Evolutionary conservation across 2,329 filamentous ascomycete genomes (phyloP).

Genomic region (Dactylonectria estremocensis): DNA sequence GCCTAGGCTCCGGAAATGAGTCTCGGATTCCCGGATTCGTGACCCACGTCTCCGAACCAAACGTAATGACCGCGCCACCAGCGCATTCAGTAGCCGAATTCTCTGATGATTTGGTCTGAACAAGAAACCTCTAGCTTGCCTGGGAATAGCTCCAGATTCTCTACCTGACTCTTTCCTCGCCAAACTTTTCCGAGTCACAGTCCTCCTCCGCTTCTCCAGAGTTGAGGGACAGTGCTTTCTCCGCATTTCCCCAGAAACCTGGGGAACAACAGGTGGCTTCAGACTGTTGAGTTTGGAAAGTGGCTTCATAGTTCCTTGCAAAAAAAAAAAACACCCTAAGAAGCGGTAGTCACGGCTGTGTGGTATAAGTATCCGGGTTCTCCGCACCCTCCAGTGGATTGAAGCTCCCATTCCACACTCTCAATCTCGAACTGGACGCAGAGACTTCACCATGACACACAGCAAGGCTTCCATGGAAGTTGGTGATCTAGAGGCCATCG

Average conservation of each 20-base stretch:
- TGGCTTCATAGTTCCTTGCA: background rate
- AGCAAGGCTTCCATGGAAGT: conserved; percentile 15
- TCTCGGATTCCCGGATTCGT: conserved; percentile 28
- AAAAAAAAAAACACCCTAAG: background rate
- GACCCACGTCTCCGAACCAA: background rate
- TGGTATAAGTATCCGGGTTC: background rate
- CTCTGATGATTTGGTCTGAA: background rate
- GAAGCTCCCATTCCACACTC: background rate
- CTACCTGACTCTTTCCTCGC: background rate
- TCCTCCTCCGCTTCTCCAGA: conserved; percentile 11
- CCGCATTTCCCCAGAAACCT: conserved; percentile 24
- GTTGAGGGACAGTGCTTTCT: background rate
- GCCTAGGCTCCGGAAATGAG: conserved; percentile 2
- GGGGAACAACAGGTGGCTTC: conserved; percentile 5
- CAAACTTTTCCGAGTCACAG: conserved; percentile 6
- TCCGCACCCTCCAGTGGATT: background rate
- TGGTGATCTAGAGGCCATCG: conserved; percentile 45
- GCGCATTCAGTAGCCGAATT: background rate
- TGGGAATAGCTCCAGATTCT: background rate
- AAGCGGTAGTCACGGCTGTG: background rate
- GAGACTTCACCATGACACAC: conserved; percentile 29
- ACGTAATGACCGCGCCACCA: background rate
- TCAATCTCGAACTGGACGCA: background rate
- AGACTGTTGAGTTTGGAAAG: background rate
- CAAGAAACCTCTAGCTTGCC: background rate